phyloP scores from a whole-genome alignment of 805 yeast genomes.

The Cephaloascus albidus region DNA sequence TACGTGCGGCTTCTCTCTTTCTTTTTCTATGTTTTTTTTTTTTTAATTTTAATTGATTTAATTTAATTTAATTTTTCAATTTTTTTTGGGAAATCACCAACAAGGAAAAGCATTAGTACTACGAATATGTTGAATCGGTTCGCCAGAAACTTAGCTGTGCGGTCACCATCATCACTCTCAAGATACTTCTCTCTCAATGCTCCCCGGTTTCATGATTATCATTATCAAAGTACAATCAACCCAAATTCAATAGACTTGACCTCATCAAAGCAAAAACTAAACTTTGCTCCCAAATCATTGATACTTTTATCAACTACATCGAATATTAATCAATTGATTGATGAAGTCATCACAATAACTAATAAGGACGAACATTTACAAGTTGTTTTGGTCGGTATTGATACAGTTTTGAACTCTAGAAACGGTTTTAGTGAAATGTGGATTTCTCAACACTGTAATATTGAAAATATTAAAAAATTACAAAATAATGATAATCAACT shows the following conservation, averaged over 20 bases:
- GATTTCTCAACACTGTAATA: constrained; percentile 16
- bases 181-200: too few species aligned
- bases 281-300: constrained; percentile 15
- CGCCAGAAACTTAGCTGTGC: too few species aligned
- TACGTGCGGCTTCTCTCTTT: too few species aligned
- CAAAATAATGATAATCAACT: constrained; percentile 14
- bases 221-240: too few species aligned
- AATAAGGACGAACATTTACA: constrained; percentile 16
- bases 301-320: constrained; percentile 26
- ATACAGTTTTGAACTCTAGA: constrained; percentile 18
- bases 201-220: too few species aligned
- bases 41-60: too few species aligned
- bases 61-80: too few species aligned
- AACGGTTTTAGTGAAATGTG: constrained; percentile 30
- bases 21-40: too few species aligned
- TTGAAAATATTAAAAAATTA: constrained; percentile 11
- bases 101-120: too few species aligned
- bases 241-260: neutral
- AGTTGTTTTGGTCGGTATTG: constrained; percentile 30
- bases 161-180: too few species aligned
- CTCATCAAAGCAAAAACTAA: neutral
- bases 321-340: constrained; percentile 18
- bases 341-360: constrained; percentile 16
- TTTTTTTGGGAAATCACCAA: too few species aligned
- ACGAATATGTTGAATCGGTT: too few species aligned